Base-by-base conservation (phyloP, 345 rosid genomes). In the Rubroshorea leprosula region DNA sequence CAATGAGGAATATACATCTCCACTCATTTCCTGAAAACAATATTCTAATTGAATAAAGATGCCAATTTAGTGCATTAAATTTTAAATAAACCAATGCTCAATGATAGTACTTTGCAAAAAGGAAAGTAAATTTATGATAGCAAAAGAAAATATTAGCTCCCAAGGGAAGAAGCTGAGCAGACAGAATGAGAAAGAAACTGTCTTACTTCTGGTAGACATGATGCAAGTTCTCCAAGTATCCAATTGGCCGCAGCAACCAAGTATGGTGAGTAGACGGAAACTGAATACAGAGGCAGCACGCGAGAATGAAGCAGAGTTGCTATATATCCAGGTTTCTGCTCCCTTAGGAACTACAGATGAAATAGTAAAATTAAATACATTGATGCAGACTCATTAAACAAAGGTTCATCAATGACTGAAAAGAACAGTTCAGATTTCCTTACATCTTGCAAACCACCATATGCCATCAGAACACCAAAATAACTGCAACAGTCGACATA, bases 371-470 rank as follows among this genome's bases (percentile, higher is more conserved):
- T n/a, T 57, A 43, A 65, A 49, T 48, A 19, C 24, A 12, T 35
- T 35, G 41, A 35, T 35, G 3, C 24, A 35, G 25, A 49, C 35
- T 54, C 62, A 49, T 6, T 53, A 17, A 68, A 61, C 38, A 26
- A 24, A 38, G 22, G 18, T 51, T 21, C 24, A 55, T 10, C 5
- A 52, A 56, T 15, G 38, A 48, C 18, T 31, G 54, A 74, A 55
- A 39, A 60, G 45, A 66, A 29, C 20, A 54, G 66, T 51, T 25
- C 11, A 59, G 25, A 50, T 60, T 64, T 72, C n/a, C 86, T 82
- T 83, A 89, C 97, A 74, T 89, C 97, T 79, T 82, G 86, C 73
- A 89, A 78, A 57, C 86, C 89, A 65, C 91, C 91, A 68, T 74
- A 86, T 50, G 97, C 97, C 81, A 82, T 84, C 69, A 84, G 72